These are phyloP conservation scores for Malassezia nana DNA, from an alignment of 1,284 basidiomycete species.

Conservation along the genomic window DNA sequence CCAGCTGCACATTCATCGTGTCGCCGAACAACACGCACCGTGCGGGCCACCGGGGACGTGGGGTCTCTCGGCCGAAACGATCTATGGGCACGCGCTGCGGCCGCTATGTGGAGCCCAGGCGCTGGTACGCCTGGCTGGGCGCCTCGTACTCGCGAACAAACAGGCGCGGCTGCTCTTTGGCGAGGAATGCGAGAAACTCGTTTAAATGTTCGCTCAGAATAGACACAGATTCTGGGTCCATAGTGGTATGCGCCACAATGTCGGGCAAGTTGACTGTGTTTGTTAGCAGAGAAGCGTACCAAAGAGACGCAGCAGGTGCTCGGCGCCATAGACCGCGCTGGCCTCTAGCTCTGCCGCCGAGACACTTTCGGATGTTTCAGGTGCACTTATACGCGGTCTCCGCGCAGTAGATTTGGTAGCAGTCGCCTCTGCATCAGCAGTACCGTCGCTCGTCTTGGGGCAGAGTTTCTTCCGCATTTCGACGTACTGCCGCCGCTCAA, in stretches of 20 bases:
- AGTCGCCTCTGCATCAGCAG: conserved; percentile 50
- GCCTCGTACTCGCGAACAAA: conserved; percentile 66
- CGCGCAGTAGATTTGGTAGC: conserved; percentile 21
- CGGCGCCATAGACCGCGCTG: conserved; percentile 84
- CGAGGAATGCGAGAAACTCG: conserved; percentile 73
- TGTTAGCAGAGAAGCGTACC: conserved; percentile 55
- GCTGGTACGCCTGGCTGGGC: conserved; percentile 63
- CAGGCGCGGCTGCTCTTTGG: conserved; percentile 58
- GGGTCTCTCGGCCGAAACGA: conserved; percentile 7
- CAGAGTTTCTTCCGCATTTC: conserved; percentile 65
- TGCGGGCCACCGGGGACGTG: neutral
- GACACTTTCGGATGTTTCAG: neutral
- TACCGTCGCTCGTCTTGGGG: conserved; percentile 50
- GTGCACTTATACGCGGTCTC: no score
- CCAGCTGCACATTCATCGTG: conserved; percentile 23
- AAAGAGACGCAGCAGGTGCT: conserved; percentile 82
- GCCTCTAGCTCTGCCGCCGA: conserved; percentile 57
- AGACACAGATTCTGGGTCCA: conserved; percentile 74
- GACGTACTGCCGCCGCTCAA: conserved; percentile 84
- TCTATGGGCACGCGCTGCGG: neutral
- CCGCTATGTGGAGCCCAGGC: conserved; percentile 49
- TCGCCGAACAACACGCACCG: neutral
- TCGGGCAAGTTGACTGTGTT: conserved; percentile 53
- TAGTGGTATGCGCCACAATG: conserved; percentile 81
- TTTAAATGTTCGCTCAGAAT: conserved; percentile 81